phyloP scores from a whole-genome alignment of 768 basidiomycete species.

The Serendipita sp. region DNA sequence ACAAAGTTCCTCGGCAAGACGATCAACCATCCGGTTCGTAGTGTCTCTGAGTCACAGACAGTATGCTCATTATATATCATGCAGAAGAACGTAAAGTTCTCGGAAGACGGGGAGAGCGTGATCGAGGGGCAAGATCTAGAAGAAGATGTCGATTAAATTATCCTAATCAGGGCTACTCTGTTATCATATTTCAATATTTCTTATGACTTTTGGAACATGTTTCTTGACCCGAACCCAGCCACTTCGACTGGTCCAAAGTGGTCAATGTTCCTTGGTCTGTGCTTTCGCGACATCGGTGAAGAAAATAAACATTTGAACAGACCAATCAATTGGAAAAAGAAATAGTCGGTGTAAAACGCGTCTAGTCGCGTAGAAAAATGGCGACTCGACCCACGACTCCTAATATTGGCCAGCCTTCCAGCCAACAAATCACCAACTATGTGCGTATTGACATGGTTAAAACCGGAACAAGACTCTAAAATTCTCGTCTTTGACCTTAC shows the following conservation, averaged over 20 bases:
- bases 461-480: not conserved
- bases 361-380: not conserved
- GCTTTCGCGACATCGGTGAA: not conserved
- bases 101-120: constrained; percentile 57
- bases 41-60: not conserved
- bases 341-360: too few species aligned
- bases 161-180: not conserved
- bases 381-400: not conserved
- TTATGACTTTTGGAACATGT: not conserved
- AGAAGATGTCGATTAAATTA: constrained; percentile 1
- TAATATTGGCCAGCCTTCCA: not conserved
- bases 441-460: not conserved
- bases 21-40: constrained; percentile 24
- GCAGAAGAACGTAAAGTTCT: constrained; percentile 63
- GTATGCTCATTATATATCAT: constrained; percentile 12
- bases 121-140: constrained; percentile 41
- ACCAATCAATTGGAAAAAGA: too few species aligned
- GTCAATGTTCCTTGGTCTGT: not conserved
- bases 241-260: not conserved
- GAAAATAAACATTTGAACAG: not conserved
- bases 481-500: not conserved
- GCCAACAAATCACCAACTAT: constrained; percentile 8
- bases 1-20: constrained; percentile 77
- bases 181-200: not conserved
- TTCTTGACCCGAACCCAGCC: not conserved